Base-by-base conservation (phyloP, 768 basidiomycete species). In the Amanita brunnescens region DNA sequence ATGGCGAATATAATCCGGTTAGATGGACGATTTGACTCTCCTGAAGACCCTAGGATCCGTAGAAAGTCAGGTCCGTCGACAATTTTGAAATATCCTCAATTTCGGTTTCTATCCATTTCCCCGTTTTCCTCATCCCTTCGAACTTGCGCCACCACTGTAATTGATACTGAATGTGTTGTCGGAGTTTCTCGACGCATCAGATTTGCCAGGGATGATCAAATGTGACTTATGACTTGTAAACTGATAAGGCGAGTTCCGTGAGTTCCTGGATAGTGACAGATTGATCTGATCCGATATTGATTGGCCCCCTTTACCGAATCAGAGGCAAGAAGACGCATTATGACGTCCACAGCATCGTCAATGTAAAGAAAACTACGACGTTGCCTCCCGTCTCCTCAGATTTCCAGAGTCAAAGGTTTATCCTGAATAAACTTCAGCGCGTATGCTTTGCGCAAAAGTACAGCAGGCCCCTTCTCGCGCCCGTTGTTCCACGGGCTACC, bases 331-430 rank as follows among this genome's bases (percentile, higher is more conserved):
- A 81, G 69, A 1, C 59, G 63, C 10, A 79, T 46, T 29, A 81
- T 55, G 0, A 67, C 80, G n/a, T 74, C 71, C 16, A 80, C 73
- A 14, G 74, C 73, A 56, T 82, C 79, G 50, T 70, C 68, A 41
- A 81, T 78, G 60, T 66, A 81, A 6, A 81, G 61, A 57, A 82
- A 81, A 51, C 77, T 80, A 1, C 81, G 67, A 6, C 72, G 66
- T 52, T 82, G 80, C 1, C 32, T 54, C 1, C 80, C 81, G 49
- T 73, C 67, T 0, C 81, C 80, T 79, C 80, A 83, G 29, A 82
- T 71, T 58, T 83, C 79, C 30, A 81, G 61, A 10, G 49, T 47
- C 12, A 51, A 54, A 2, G 38, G 21, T 16, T 47, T 5, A 30
- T 49, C 35, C 8, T 47, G 46, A 1, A 57, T 43, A 16, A 66